Evolutionary conservation across 1,284 basidiomycete genomes (phyloP).

Genomic region (Ustilago vetiveriae): DNA sequence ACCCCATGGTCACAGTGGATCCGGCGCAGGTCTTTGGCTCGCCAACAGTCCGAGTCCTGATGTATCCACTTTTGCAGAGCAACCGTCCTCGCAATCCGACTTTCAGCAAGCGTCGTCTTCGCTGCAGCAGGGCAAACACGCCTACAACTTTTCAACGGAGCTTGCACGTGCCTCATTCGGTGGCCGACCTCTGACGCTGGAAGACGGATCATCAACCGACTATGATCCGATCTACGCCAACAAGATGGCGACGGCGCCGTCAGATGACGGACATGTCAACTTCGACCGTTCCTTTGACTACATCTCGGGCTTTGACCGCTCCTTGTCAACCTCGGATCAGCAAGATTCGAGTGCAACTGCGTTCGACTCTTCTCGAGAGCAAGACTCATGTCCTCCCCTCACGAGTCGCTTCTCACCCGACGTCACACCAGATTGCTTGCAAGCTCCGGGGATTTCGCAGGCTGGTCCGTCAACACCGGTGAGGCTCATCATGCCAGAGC

Average conservation of each 20-base stretch:
- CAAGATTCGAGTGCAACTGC: conserved; percentile 28
- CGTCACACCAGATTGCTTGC: conserved; percentile 21
- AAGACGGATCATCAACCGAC: conserved; percentile 4
- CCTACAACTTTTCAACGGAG: conserved; percentile 40
- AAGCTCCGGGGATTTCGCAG: neutral
- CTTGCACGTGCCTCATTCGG: conserved; percentile 32
- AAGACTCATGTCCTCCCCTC: neutral
- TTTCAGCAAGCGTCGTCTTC: too few species aligned
- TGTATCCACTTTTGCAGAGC: conserved; percentile 8
- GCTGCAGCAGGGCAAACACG: conserved; percentile 10
- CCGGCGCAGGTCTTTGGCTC: conserved; percentile 44
- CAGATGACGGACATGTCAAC: conserved; percentile 41
- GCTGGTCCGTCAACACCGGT: neutral
- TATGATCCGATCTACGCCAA: conserved; percentile 11
- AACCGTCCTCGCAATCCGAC: neutral
- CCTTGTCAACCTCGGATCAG: conserved; percentile 18
- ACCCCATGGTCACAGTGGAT: conserved; percentile 45
- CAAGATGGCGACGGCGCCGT: conserved; percentile 4
- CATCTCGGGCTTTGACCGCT: conserved; percentile 41
- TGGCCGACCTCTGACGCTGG: conserved; percentile 12
- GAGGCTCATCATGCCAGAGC: neutral
- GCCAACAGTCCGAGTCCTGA: conserved; percentile 38
- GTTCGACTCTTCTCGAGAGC: conserved; percentile 21
- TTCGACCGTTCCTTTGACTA: conserved; percentile 58
- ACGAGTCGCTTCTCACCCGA: conserved; percentile 28